Evolutionary conservation across 2,329 filamentous ascomycete genomes (phyloP).

Genomic region (Fusarium sublunatum): DNA sequence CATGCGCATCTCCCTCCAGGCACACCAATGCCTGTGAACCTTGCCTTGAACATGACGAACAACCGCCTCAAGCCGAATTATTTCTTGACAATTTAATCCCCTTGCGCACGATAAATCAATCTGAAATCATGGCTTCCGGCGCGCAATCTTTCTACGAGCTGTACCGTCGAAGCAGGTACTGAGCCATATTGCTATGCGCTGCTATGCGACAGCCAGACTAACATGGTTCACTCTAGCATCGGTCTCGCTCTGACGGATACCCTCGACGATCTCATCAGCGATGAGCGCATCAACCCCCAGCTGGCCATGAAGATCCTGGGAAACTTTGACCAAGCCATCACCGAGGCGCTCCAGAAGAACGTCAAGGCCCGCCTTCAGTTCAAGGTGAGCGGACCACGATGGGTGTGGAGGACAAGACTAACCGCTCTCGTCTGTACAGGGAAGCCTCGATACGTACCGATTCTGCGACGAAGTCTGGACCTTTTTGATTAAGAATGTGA

Average conservation of each 20-base stretch:
- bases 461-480: constrained; percentile 99
- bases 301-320: constrained; percentile 97
- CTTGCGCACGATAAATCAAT: background rate
- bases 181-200: constrained; percentile 42
- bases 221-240: constrained; percentile 70
- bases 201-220: constrained; percentile 48
- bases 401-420: background rate
- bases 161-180: constrained; percentile 97
- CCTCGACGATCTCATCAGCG: constrained; percentile 94
- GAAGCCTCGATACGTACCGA: constrained; percentile 96
- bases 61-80: constrained; percentile 9
- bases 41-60: constrained; percentile 26
- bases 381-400: constrained; percentile 72
- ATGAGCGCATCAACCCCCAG: constrained; percentile 95
- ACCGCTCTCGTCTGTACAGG: constrained; percentile 63
- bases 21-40: constrained; percentile 26
- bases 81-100: background rate
- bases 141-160: constrained; percentile 85
- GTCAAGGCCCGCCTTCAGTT: constrained; percentile 93
- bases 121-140: constrained; percentile 58
- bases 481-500: constrained; percentile 97
- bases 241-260: constrained; percentile 94
- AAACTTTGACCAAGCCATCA: constrained; percentile 94
- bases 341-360: constrained; percentile 89
- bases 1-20: constrained; percentile 22